A percentile compares a stretch with the other conserved stretches of the same genome.
phyloP scores from a whole-genome alignment of 2,329 filamentous ascomycete genomes.

The Cephalotrichum gorgonifer region DNA sequence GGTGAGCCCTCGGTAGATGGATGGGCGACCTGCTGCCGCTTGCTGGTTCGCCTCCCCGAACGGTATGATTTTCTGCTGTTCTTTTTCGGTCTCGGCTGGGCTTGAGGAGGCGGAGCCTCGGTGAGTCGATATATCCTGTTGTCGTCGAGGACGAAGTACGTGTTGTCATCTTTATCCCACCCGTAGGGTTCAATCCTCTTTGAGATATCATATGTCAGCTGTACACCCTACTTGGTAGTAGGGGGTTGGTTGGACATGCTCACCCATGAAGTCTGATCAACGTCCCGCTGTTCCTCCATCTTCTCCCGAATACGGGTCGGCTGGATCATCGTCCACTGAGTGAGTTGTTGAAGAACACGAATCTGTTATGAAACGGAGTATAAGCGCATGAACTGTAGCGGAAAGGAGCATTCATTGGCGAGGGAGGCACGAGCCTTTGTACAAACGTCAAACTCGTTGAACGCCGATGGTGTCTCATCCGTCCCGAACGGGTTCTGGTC shows the following conservation, averaged over 20 bases:
- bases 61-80: constrained; percentile 44
- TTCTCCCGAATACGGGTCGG: constrained; percentile 78
- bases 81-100: constrained; percentile 51
- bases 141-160: constrained; percentile 87
- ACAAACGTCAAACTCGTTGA: constrained; percentile 72
- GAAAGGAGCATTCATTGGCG: background rate
- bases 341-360: constrained; percentile 75
- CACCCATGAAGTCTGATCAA: constrained; percentile 78
- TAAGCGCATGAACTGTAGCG: background rate
- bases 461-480: constrained; percentile 61
- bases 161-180: constrained; percentile 79
- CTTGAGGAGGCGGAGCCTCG: constrained; percentile 54
- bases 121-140: constrained; percentile 84
- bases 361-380: constrained; percentile 35
- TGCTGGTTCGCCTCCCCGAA: constrained; percentile 55
- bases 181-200: constrained; percentile 73
- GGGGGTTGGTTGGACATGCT: constrained; percentile 30
- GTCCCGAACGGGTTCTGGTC: constrained; percentile 75
- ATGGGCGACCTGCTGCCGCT: constrained; percentile 42
- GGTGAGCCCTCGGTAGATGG: background rate
- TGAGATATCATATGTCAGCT: constrained; percentile 11
- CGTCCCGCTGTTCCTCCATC: constrained; percentile 73
- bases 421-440: constrained; percentile 48
- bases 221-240: background rate
- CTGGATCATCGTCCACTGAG: constrained; percentile 79